Base-by-base conservation (phyloP, 2,329 filamentous ascomycete species). In the Stagonosporopsis rhizophila region DNA sequence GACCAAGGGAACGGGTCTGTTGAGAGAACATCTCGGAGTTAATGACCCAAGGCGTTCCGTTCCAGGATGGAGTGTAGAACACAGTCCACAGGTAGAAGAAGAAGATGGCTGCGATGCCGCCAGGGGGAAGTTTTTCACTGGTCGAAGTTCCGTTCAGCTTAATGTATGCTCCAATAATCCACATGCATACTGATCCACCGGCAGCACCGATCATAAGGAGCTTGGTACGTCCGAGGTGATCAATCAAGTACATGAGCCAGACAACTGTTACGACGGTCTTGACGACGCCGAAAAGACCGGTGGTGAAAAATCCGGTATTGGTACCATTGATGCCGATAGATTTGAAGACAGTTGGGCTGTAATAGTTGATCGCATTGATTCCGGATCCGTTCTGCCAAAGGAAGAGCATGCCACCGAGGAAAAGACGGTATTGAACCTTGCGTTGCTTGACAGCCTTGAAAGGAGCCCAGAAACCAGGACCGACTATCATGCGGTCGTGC, bases 331-430 rank as follows among this genome's bases (percentile, higher is more conserved):
- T 78, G 14, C 88, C 87, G 37, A 90, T 83, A 12, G 81, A 84
- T 58, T 82, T 82, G 80, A 92, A 91, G 9, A 91, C 84, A 0
- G 84, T 88, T 0, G 89, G 88, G 1, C 80, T 91, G 77, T 91
- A 92, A 79, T 91, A 92, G 78, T 90, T 87, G 52, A 87, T 70
- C 19, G 89, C 89, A 64, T 92, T 92, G 78, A 92, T 92, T 2
- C 89, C 89, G 3, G 79, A 82, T 45, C 87, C 87, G 66, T 94
- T 94, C 75, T 94, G 90, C 82, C 87, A 92, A 49, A 93, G 79
- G 80, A 93, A 93, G 19, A 94, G 81, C 67, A 90, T 84, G 52
- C 84, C 84, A 42, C 90, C 90, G 11, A 93, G 81, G 72, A 91
- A 84, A 76, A 94, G 87, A 38, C 90, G 85, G 80, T 86, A 91